Base-by-base conservation (phyloP, 1,284 basidiomycete species). In the Trichosporon inkin region DNA sequence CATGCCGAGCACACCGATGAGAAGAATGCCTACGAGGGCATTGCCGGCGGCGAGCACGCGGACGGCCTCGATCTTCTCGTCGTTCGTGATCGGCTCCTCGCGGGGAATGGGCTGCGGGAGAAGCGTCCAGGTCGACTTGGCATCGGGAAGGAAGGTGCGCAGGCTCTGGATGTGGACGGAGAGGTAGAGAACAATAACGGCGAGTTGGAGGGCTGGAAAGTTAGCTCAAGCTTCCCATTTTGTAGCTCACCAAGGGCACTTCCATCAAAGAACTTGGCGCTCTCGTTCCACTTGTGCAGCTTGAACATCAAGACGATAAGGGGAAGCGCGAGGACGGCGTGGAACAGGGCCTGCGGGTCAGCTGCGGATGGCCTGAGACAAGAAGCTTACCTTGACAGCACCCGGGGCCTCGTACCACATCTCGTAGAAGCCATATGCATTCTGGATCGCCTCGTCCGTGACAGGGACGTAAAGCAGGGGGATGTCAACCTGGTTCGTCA, bases 181-280 rank as follows among this genome's bases (percentile, higher is more conserved):
- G 53, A 90, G 72, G 81, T 94, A 94, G 36, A 93, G 82, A 19
- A 88, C 82, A 51, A 92, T 79, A 34, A 82, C 83, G 65, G 89
- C 89, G 37, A 91, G 77, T 73, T 87, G 90, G 55, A 84, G 84
- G 34, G 80, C 91, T 92, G 75, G 41, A 28, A 39, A 16, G 19
- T 60, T 34, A 61, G 40, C 34, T 13, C 19, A 35, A 11, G 24
- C 11, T 2, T 24, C 19, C n/a, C n/a, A 10, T 13, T 13, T 19
- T 3, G 1, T 2, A 47, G 44, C 35, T 41, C 10, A 28, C 41
- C 36, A 22, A 53, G 40, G 16, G 17, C 13, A 17, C 13, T 86
- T 38, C 92, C 92, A 76, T 94, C 92, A 74, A 95, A 95, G 80
- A 90, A 92, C 80, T 92, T 84, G 14, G 92, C 92, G 68, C 88